Conservation (phyloP, 2,329 filamentous ascomycete genomes). For the Ophiosphaerella herpotricha region DNA sequence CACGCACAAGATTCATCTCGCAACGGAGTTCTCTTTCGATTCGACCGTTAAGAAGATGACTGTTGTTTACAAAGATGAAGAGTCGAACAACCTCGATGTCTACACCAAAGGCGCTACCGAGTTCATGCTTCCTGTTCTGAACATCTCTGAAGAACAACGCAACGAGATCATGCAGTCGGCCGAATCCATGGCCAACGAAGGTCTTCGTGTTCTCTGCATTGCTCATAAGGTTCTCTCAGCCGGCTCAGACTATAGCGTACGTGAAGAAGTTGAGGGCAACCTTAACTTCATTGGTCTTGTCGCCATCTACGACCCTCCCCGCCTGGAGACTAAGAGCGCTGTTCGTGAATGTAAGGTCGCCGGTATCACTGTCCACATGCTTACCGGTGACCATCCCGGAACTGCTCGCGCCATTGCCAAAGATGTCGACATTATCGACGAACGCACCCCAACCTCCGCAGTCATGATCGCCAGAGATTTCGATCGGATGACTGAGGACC, state of each 20-base stretch:
- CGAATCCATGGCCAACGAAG: constrained; percentile 45
- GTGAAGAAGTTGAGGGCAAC: constrained; percentile 67
- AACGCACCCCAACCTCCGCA: constrained; percentile 27
- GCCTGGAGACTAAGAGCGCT: constrained; percentile 71
- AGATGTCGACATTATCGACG: constrained; percentile 50
- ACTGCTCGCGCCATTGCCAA: constrained; percentile 54
- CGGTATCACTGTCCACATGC: constrained; percentile 56
- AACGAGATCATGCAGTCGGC: constrained; percentile 32
- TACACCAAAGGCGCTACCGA: constrained; percentile 48
- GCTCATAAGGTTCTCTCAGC: constrained; percentile 40
- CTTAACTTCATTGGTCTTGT: constrained; percentile 80
- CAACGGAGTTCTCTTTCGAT: constrained; percentile 47
- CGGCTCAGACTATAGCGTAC: constrained; percentile 45
- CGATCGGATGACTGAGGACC: constrained; percentile 49
- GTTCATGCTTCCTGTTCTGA: constrained; percentile 40
- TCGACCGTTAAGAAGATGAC: constrained; percentile 49
- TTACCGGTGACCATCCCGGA: constrained; percentile 54
- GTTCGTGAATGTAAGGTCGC: constrained; percentile 52
- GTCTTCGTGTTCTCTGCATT: constrained; percentile 45
- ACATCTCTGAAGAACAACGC: constrained; percentile 37
- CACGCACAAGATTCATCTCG: constrained; percentile 34
- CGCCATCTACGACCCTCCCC: constrained; percentile 85
- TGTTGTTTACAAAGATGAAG: constrained; percentile 43
- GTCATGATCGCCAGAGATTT: constrained; percentile 53
- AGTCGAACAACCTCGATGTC: constrained; percentile 35